phyloP scores from a whole-genome alignment of 345 rosid species.

The Leavenworthia alabamica region DNA sequence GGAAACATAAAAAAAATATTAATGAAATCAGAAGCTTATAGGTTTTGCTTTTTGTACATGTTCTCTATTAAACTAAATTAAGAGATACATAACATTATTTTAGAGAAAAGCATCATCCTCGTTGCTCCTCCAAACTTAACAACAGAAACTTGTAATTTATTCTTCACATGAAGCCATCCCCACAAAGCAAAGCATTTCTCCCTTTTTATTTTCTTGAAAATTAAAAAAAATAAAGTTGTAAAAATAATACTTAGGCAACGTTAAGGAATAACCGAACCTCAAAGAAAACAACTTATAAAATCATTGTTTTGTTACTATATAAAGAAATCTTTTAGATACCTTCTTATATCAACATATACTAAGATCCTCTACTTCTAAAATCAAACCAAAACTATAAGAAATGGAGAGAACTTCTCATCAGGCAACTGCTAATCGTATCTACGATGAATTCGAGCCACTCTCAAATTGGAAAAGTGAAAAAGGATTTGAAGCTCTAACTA shows the following conservation, averaged over 20 bases:
- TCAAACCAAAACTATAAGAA: conserved; percentile 1
- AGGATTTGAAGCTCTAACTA: conserved; percentile 26
- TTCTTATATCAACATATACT: conserved; percentile 1
- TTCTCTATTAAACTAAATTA: neutral
- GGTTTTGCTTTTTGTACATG: neutral
- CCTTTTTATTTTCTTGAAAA: neutral
- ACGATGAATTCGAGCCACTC: conserved; percentile 35
- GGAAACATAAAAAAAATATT: too few species aligned
- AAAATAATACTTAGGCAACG: conserved; percentile 22
- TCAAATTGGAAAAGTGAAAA: conserved; percentile 28
- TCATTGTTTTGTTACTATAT: conserved; percentile 1
- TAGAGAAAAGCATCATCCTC: neutral
- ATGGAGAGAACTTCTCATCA: conserved; percentile 26
- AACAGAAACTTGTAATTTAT: neutral
- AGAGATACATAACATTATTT: neutral
- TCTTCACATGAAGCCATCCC: conserved; percentile 4
- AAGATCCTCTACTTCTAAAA: neutral
- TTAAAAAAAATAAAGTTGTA: neutral
- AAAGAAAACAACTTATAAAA: conserved; percentile 14
- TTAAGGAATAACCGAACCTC: conserved; percentile 22
- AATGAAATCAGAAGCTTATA: too few species aligned
- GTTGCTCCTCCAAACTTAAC: neutral
- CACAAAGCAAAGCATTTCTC: conserved; percentile 24
- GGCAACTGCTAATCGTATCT: conserved; percentile 24
- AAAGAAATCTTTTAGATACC: neutral